Conservation (phyloP, 1,284 basidiomycete genomes). For the Uromyces viciae-fabae region DNA sequence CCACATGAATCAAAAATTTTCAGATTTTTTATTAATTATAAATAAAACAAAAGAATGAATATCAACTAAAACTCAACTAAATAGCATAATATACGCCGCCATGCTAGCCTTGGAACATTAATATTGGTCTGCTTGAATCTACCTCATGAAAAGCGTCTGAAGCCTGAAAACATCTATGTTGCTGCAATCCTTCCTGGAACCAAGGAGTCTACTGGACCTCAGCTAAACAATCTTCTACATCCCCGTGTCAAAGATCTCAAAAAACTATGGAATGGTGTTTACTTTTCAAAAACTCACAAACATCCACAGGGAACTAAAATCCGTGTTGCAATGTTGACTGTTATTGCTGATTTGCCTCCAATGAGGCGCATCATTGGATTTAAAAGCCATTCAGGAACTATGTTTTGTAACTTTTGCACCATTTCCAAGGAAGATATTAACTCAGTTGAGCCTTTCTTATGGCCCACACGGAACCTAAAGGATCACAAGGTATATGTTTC, state of each 20-base stretch:
- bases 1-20: too few species aligned
- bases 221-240: constrained; percentile 53
- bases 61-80: too few species aligned
- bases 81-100: too few species aligned
- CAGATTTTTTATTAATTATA: too few species aligned
- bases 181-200: constrained; percentile 55
- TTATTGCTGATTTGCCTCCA: constrained; percentile 26
- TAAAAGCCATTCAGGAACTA: constrained; percentile 22
- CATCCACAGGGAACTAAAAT: constrained; percentile 10
- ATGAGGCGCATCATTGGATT: not conserved
- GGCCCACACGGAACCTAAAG: not conserved
- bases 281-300: constrained; percentile 21
- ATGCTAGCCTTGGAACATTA: constrained; percentile 1
- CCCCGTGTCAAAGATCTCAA: constrained; percentile 53
- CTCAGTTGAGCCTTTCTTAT: not conserved
- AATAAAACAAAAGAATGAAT: too few species aligned
- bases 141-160: constrained; percentile 53
- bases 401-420: constrained; percentile 20
- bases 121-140: constrained; percentile 29
- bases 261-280: constrained; percentile 50
- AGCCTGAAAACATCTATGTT: constrained; percentile 56
- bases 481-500: not conserved
- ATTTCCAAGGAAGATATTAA: constrained; percentile 6
- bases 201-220: constrained; percentile 42
- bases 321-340: not conserved